These are phyloP conservation scores for Diutina sp. DNA, from an alignment of 1,139 yeast species.

Conservation along the genomic window DNA sequence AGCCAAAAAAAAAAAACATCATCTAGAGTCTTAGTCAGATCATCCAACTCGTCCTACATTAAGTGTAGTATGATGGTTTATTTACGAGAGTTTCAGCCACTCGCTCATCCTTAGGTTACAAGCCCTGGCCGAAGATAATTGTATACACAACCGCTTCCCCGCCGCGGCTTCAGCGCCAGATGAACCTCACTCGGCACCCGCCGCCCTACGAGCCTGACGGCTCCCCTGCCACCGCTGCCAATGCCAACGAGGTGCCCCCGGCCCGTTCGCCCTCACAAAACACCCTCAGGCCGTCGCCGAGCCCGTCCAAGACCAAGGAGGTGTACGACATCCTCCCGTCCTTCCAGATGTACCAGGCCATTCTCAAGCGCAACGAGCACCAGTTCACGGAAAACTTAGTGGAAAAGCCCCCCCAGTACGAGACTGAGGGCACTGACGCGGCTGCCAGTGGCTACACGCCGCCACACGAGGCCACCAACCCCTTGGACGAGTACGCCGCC, in stretches of 20 bases:
- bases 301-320: slow-evolving; percentile 9
- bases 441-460: not conserved
- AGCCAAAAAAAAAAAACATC: too few relatives aligned
- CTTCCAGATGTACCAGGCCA: slow-evolving; percentile 49
- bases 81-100: not conserved
- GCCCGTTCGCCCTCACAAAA: not conserved
- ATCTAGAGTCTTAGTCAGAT: too few relatives aligned
- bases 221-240: slow-evolving; percentile 24
- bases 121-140: not conserved
- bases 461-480: not conserved
- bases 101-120: not conserved
- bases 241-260: slow-evolving; percentile 20
- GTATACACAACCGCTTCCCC: not conserved
- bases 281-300: slow-evolving; percentile 9
- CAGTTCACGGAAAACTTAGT: slow-evolving; percentile 28
- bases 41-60: too few relatives aligned
- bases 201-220: not conserved
- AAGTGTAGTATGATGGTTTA: too few relatives aligned
- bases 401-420: slow-evolving; percentile 28
- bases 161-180: not conserved
- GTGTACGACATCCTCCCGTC: slow-evolving; percentile 48
- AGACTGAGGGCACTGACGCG: slow-evolving; percentile 5
- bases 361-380: slow-evolving; percentile 33
- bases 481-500: not conserved
- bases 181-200: not conserved